Conservation (phyloP, 2,329 filamentous ascomycete genomes). For the Dendrostoma leiphaemia region DNA sequence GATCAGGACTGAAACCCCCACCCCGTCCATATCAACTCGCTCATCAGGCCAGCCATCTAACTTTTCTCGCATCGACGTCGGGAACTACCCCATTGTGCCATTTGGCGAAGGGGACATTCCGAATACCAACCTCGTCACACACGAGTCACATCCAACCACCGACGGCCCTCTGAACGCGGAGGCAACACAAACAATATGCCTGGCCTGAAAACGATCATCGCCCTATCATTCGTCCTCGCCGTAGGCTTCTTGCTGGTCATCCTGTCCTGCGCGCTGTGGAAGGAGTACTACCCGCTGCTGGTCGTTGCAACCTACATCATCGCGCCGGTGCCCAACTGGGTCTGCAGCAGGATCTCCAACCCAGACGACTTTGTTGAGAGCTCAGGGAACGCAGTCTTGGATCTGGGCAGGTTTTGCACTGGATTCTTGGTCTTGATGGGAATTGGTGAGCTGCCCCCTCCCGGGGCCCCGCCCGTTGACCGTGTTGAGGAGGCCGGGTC, state of each 20-base stretch:
- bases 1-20: neutral
- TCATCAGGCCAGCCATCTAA: neutral
- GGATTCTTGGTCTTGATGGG: conserved; percentile 98
- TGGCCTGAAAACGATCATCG: conserved; percentile 98
- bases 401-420: conserved; percentile 90
- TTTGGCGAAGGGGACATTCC: neutral
- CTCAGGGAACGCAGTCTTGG: conserved; percentile 78
- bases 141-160: neutral
- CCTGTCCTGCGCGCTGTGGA: conserved; percentile 91
- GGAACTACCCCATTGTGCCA: neutral
- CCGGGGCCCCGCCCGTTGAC: too few species aligned
- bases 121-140: neutral
- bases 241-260: conserved; percentile 99
- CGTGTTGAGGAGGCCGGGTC: neutral
- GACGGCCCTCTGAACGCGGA: conserved; percentile 1
- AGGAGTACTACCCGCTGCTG: conserved; percentile 91
- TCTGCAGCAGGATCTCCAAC: conserved; percentile 83
- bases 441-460: conserved; percentile 67
- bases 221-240: conserved; percentile 96
- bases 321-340: conserved; percentile 94
- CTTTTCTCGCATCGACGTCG: neutral
- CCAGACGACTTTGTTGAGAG: conserved; percentile 94
- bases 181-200: conserved; percentile 45
- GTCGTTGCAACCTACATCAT: conserved; percentile 95
- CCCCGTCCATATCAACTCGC: neutral